Base-by-base conservation (phyloP, 2,329 filamentous ascomycete species). In the Epicoccum sorghinum region DNA sequence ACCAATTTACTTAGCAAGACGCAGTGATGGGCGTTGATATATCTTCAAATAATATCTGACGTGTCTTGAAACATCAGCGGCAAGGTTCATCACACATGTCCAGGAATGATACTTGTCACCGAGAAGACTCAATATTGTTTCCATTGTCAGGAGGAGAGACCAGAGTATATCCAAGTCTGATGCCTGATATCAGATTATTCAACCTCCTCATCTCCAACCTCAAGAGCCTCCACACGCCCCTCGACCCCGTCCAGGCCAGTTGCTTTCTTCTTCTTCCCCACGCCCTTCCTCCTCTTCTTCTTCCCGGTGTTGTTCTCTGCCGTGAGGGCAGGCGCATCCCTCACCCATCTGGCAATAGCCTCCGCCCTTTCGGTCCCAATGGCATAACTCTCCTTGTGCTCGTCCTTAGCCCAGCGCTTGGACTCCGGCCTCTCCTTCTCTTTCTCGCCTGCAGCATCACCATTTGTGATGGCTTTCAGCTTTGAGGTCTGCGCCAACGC, bases 311-410 rank as follows among this genome's bases (percentile, higher is more conserved):
- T 9, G 65, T 60, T 40, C 65, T 65, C 58, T 64, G 68, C 59
- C 73, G 75, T 68, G 1, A 68, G 55, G 9, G 74, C 52, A n/a
- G 79, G 79, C 29, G 78, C 77, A 57, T 81, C 79, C 25, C 75
- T 64, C 13, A 93, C 83, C 90, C 90, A 95, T 37, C 83, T 77
- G 0, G 86, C 83, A 53, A 93, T 85, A 14, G 84, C 83, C 42
- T 85, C 81, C 0, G 89, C 89, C 22, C 90, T 82, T 59, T 89
- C 87, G 1, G 88, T 90, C 14, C 83, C 80, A 59, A 90, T 86
- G 2, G 85, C 84, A 69, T 89, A 89, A 60, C 27, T 91, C 88
- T 10, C 18, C 18, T 13, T 22, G 12, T 7, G 27, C 24, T 32
- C 23, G 10, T 25, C 37, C 8, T 22, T 18, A 4, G 18, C 14